A percentile compares a stretch with the other conserved stretches of the same genome.
These are phyloP conservation scores for Pseudevernia furfuracea DNA, from an alignment of 495 filamentous ascomycete genomes.

Conservation along the genomic window DNA sequence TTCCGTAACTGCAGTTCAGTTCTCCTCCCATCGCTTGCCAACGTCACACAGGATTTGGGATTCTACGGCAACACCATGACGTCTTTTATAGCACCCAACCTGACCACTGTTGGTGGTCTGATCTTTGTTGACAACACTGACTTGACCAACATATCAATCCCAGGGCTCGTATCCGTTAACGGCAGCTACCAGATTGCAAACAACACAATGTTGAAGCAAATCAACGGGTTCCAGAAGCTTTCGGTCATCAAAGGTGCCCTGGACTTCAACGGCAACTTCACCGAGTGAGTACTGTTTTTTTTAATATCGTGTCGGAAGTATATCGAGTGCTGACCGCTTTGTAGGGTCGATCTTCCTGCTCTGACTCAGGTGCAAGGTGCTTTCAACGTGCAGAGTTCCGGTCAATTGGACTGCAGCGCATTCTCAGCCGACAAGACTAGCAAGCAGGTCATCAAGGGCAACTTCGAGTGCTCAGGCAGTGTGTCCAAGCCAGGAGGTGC, in stretches of 20 bases:
- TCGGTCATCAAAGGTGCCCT: conserved; percentile 71
- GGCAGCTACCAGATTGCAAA: conserved; percentile 79
- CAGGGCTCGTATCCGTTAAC: conserved; percentile 55
- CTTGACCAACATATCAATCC: conserved; percentile 71
- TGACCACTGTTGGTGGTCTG: conserved; percentile 69
- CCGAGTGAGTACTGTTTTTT: conserved; percentile 51
- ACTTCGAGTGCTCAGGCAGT: conserved; percentile 47
- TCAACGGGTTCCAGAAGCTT: conserved; percentile 61
- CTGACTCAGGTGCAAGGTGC: conserved; percentile 73
- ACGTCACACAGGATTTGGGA: conserved; percentile 69
- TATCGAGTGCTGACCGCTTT: conserved; percentile 22
- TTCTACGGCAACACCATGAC: conserved; percentile 75
- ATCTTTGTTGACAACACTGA: conserved; percentile 70
- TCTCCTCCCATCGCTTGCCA: conserved; percentile 65
- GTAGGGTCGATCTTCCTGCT: conserved; percentile 59
- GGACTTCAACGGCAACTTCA: conserved; percentile 81
- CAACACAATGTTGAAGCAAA: conserved; percentile 62
- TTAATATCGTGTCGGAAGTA: not conserved
- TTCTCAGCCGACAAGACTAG: conserved; percentile 39
- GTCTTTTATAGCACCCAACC: conserved; percentile 63
- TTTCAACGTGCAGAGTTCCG: conserved; percentile 75
- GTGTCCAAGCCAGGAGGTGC: conserved; percentile 38
- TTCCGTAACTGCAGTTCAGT: conserved; percentile 75
- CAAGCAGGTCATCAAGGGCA: conserved; percentile 52
- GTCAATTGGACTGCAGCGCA: conserved; percentile 45